Evolutionary conservation across 345 rosid genomes (phyloP).

Genomic region (Garcia nutans): DNA sequence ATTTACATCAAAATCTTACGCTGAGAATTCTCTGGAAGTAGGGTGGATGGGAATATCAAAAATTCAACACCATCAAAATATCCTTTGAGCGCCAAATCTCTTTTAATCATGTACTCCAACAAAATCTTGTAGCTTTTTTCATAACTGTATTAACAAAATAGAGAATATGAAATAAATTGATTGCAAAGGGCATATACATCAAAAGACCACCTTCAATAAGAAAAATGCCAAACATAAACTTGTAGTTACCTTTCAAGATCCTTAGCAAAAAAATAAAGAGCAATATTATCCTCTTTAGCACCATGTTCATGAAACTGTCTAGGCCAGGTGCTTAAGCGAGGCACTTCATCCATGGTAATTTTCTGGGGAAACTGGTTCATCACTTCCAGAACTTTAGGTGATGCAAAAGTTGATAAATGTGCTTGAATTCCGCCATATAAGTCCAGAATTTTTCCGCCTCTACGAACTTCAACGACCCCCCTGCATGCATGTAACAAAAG

Average conservation of each 20-base stretch:
- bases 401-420: constrained; percentile 33
- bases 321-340: constrained; percentile 83
- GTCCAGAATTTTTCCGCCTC: constrained; percentile 45
- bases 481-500: constrained; percentile 42
- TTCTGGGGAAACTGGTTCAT: constrained; percentile 43
- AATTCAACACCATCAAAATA: constrained; percentile 70
- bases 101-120: constrained; percentile 73
- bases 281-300: constrained; percentile 81
- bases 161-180: constrained; percentile 10
- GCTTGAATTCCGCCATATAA: constrained; percentile 69
- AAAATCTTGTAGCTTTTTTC: constrained; percentile 73
- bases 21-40: constrained; percentile 78
- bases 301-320: constrained; percentile 66
- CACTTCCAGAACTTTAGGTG: constrained; percentile 35
- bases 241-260: constrained; percentile 66
- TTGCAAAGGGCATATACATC: constrained; percentile 2
- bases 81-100: constrained; percentile 86
- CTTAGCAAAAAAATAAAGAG: constrained; percentile 94
- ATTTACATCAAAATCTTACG: constrained; percentile 52
- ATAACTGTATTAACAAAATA: constrained; percentile 53
- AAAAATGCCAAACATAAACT: not conserved
- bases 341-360: constrained; percentile 68
- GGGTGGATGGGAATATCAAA: constrained; percentile 80
- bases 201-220: not conserved
- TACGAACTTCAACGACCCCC: constrained; percentile 70